Base-by-base conservation (phyloP, 257 asterid genomes). In the Phtheirospermum japonicum region DNA sequence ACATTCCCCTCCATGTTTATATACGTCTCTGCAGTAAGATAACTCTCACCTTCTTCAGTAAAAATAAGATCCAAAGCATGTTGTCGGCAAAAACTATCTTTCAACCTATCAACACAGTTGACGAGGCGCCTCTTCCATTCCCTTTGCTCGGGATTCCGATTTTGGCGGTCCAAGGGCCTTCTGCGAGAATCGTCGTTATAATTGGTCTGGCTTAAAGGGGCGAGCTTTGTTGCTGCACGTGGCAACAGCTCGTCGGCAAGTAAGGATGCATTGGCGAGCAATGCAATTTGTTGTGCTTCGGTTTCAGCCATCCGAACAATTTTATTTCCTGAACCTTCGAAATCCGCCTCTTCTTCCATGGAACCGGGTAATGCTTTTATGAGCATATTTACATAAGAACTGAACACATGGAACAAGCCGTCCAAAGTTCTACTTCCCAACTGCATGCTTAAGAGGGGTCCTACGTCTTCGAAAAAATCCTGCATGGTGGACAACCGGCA, bases 381-480 rank as follows among this genome's bases (percentile, higher is more conserved):
- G 66, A 93, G 95, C 80, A 88, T 77, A 80, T 76, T 85, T 30
- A 87, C 80, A 48, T 93, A 93, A 13, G 95, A 73, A 74, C 78
- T 89, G 70, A 93, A 93, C 76, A 89, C 97, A 77, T 85, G 96
- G 83, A 80, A 89, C 79, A 89, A 68, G 36, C 97, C 99, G 75
- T 93, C 99, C 80, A 93, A 66, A 16, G 95, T 84, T 82, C 79
- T 87, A 63, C 92, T 88, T 9, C 96, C 99, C 63, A 93, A 81
- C 66, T 93, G 97, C 96, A 93, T 78, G 57, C 97, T 93, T 69
- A 89, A 76, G 57, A 93, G 81, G 66, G 97, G 97, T 14, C 96
- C 99, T 17, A 89, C 97, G 57, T 93, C 97, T 82, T 89, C 97
- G 61, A 93, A 87, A 75, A 92, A 93, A 61, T 93, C 99, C 99